Evolutionary conservation across 2,329 filamentous ascomycete genomes (phyloP).

Genomic region (Gliomastix tumulicola): DNA sequence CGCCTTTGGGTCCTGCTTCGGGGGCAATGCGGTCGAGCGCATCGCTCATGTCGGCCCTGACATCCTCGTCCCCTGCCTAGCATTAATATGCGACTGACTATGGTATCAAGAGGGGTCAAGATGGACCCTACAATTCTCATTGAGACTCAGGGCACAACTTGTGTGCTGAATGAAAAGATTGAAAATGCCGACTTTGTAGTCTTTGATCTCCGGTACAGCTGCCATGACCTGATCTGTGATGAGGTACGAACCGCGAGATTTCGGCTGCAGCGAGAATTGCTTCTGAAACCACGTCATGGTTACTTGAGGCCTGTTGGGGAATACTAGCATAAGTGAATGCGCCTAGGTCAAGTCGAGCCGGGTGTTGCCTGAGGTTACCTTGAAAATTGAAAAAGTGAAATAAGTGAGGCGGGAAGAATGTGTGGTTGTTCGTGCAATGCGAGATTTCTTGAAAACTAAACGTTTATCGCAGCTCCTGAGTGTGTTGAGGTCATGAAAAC

Average conservation of each 20-base stretch:
- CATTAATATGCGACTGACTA: too few relatives aligned
- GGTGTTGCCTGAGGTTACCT: too few relatives aligned
- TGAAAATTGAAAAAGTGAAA: too few relatives aligned
- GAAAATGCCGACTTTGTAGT: slow-evolving; percentile 80
- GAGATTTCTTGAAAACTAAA: too few relatives aligned
- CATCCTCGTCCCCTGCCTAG: slow-evolving; percentile 58
- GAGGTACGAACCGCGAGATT: slow-evolving; percentile 79
- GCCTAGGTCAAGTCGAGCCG: too few relatives aligned
- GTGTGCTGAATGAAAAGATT: slow-evolving; percentile 96
- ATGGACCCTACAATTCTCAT: slow-evolving; percentile 68
- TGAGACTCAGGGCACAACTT: slow-evolving; percentile 80
- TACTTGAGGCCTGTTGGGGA: too few relatives aligned
- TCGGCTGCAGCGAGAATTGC: slow-evolving; percentile 69
- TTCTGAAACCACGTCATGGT: slow-evolving; percentile 79
- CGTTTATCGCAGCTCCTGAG: too few relatives aligned
- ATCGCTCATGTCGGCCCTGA: slow-evolving; percentile 90
- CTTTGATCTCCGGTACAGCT: slow-evolving; percentile 69
- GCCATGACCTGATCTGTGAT: slow-evolving; percentile 70
- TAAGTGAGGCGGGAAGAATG: too few relatives aligned
- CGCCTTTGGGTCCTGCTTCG: slow-evolving; percentile 63
- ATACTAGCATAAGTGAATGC: too few relatives aligned
- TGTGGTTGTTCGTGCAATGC: too few relatives aligned
- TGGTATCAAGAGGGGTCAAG: slow-evolving; percentile 10
- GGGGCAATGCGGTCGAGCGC: slow-evolving; percentile 86
- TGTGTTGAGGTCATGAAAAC: too few relatives aligned